Percentiles rank a stretch among this genome's conserved stretches.
phyloP scores from a whole-genome alignment of 495 filamentous ascomycete genomes.

The Margaritispora aquatica region DNA sequence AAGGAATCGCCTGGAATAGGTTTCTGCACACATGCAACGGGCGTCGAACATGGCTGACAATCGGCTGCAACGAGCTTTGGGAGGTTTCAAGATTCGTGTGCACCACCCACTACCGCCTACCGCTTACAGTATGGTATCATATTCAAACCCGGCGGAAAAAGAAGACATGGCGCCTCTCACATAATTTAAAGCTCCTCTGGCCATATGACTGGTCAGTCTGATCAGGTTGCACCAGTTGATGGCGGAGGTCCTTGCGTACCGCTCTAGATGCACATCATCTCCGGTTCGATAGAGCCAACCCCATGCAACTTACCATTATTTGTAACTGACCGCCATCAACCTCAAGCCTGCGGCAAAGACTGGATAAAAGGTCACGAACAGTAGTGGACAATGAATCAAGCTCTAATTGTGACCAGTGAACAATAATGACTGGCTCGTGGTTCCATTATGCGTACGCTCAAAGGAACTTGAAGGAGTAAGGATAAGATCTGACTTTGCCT shows the following conservation, averaged over 20 bases:
- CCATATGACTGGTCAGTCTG: slow-evolving; percentile 8
- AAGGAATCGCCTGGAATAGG: slow-evolving; percentile 10
- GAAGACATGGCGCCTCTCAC: neutral
- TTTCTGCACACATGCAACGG: slow-evolving; percentile 12
- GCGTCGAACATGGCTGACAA: slow-evolving; percentile 16
- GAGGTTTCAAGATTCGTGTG: slow-evolving; percentile 16
- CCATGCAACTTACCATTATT: slow-evolving; percentile 4
- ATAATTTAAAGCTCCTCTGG: slow-evolving; percentile 6
- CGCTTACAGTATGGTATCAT: neutral
- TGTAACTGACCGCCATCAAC: slow-evolving; percentile 9
- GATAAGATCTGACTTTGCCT: too few species aligned
- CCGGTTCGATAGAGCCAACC: slow-evolving; percentile 7
- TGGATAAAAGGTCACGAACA: neutral
- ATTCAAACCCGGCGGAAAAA: neutral
- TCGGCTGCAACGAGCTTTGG: slow-evolving; percentile 6
- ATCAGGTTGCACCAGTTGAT: neutral
- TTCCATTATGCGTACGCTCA: too few species aligned
- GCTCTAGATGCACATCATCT: slow-evolving; percentile 19
- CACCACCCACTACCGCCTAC: slow-evolving; percentile 1
- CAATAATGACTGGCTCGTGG: too few species aligned
- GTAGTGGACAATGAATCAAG: neutral
- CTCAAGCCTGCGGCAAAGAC: neutral
- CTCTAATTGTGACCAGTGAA: neutral
- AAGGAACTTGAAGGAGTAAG: too few species aligned
- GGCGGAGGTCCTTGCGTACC: slow-evolving; percentile 11